These are phyloP conservation scores for Chrysosporium queenslandicum DNA, from an alignment of 2,329 filamentous ascomycete species.

Conservation along the genomic window DNA sequence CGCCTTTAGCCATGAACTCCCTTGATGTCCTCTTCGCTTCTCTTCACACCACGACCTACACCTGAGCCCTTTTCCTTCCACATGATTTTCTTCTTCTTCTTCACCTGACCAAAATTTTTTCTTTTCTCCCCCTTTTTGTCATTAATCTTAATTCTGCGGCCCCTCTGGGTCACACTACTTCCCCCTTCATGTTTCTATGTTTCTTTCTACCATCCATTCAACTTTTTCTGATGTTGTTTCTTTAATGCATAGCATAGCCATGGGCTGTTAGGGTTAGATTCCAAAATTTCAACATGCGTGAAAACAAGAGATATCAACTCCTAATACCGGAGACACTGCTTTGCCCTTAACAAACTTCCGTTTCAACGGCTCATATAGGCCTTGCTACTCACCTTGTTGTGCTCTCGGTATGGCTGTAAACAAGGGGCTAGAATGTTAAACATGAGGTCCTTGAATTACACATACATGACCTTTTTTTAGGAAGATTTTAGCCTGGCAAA, in stretches of 20 bases:
- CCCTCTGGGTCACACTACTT: not conserved
- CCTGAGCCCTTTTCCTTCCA: not conserved
- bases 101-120: not conserved
- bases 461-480: too few species aligned
- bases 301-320: not conserved
- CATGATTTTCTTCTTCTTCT: not conserved
- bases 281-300: not conserved
- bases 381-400: too few species aligned
- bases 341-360: too few species aligned
- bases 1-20: not conserved
- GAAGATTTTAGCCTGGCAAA: too few species aligned
- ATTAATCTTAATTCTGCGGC: not conserved
- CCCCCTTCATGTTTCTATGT: not conserved
- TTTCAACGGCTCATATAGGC: not conserved
- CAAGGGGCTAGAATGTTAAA: too few species aligned
- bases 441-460: too few species aligned
- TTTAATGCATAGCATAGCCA: not conserved
- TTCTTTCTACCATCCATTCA: not conserved
- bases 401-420: too few species aligned
- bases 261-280: conserved; percentile 1
- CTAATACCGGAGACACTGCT: too few species aligned
- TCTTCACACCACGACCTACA: not conserved
- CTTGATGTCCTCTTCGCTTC: not conserved
- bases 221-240: not conserved
- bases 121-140: not conserved